phyloP scores from a whole-genome alignment of 768 basidiomycete species.

The Kwoniella shandongensis region DNA sequence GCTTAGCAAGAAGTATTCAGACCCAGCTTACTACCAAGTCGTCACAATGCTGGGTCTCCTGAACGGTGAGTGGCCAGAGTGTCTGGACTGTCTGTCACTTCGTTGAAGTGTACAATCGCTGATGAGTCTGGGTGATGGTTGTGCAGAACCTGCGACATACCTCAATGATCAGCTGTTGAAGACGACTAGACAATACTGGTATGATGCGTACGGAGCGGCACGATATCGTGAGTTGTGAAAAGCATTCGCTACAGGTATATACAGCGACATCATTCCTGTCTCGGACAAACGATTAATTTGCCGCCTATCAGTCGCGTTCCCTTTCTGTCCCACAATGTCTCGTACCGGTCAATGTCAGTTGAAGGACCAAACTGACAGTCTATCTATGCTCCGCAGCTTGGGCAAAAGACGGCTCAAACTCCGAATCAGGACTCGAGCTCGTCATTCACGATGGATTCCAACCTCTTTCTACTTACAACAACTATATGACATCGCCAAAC shows the following conservation, averaged over 20 bases:
- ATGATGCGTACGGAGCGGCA: conserved; percentile 51
- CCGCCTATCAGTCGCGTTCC: too few species aligned
- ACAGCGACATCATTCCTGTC: too few species aligned
- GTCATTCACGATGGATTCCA: conserved; percentile 49
- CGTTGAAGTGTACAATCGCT: conserved; percentile 19
- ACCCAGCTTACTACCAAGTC: conserved; percentile 44
- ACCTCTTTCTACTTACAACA: conserved; percentile 34
- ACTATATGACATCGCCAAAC: conserved; percentile 45
- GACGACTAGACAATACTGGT: conserved; percentile 44
- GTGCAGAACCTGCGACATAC: conserved; percentile 49
- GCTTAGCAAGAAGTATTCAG: conserved; percentile 46
- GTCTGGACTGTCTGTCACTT: background rate
- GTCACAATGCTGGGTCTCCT: conserved; percentile 51
- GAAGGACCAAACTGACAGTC: conserved; percentile 20
- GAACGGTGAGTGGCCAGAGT: conserved; percentile 23
- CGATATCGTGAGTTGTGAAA: conserved; percentile 37
- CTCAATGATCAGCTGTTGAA: conserved; percentile 31
- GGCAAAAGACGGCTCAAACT: conserved; percentile 29
- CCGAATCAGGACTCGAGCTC: conserved; percentile 35
- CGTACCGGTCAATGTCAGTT: too few species aligned
- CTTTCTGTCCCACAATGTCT: too few species aligned
- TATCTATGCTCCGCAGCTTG: background rate
- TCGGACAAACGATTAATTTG: too few species aligned
- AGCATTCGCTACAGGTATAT: too few species aligned
- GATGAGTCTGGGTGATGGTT: background rate